Base-by-base conservation (phyloP, 169 alveolate genomes). In the Plasmodium chabaudi region DNA sequence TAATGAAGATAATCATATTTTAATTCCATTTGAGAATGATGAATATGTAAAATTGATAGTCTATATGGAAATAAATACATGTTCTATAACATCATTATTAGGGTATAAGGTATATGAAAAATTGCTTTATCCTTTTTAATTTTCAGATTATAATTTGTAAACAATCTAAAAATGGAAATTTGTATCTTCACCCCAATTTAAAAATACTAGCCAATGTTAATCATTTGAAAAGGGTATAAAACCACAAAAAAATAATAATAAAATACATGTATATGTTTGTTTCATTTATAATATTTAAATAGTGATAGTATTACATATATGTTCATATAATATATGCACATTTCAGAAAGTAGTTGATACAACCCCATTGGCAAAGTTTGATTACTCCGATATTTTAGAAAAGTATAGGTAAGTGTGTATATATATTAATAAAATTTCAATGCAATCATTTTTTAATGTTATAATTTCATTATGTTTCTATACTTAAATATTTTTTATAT, bases 191-290 rank as follows among this genome's bases (percentile, higher is more conserved):
- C 39, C 89, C 82, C 10, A 64, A 79, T n/a, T 17, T 79, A 60
- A 79, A 79, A 55, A 25, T 51, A 23, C 21, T 79, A 61, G 82
- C 25, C 19, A 57, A 12, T 42, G 89, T 79, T n/a, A 79, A 79
- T 60, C 89, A 79, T 51, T 19, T 79, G 79, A 67, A 79, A 46
- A 79, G 68, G 70, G 89, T 79, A 67, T 60, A 5, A n/a, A 27
- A 13, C 39, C n/a, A 72, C 7, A 7, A 3, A 7, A 53, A 25
- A 5, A 1, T n/a, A 10, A 6, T 51, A 34, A 44, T 2, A 27
- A 53, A 13, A 49, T 25, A 46, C 34, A 34, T n/a, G 51, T 12
- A 72, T 19, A 56, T n/a, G 9, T 57, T 13, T 25, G 15, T 42
- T 56, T 34, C 55, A 21, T 10, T 42, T 46, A 1, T 27, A 27